A percentile compares a stretch with the other conserved stretches of the same genome.
phyloP scores from a whole-genome alignment of 2,329 filamentous ascomycete species.

The Trichoderma citrinoviride region DNA sequence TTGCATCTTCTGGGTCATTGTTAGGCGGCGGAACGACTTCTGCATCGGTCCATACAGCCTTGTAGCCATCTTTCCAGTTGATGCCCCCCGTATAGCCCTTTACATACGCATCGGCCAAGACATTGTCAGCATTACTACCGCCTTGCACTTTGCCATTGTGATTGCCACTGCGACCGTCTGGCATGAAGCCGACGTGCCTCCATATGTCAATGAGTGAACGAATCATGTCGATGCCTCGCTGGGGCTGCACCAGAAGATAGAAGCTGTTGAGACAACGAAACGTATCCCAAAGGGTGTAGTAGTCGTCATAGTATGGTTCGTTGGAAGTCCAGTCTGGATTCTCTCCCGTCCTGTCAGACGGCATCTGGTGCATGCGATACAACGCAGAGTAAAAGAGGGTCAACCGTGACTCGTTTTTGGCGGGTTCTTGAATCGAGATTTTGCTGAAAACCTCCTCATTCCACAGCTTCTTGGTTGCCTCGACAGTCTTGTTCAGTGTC shows the following conservation, averaged over 20 bases:
- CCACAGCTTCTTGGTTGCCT: conserved; percentile 44
- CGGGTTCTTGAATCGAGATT: conserved; percentile 37
- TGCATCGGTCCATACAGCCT: conserved; percentile 55
- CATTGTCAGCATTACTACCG: conserved; percentile 59
- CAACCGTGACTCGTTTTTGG: conserved; percentile 46
- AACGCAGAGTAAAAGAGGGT: conserved; percentile 56
- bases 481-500: conserved; percentile 40
- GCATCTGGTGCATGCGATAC: conserved; percentile 61
- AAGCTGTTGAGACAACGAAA: conserved; percentile 45
- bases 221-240: conserved; percentile 29
- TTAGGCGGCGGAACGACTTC: conserved; percentile 52
- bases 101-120: conserved; percentile 59
- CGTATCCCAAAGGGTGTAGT: conserved; percentile 56
- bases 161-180: conserved; percentile 54
- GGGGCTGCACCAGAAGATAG: conserved; percentile 17
- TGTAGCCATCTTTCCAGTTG: conserved; percentile 54
- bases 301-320: conserved; percentile 60
- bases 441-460: conserved; percentile 45
- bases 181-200: conserved; percentile 52
- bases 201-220: conserved; percentile 58
- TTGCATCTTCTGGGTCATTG: conserved; percentile 48
- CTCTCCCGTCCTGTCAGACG: conserved; percentile 58
- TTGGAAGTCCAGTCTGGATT: conserved; percentile 54
- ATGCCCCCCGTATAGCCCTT: conserved; percentile 47
- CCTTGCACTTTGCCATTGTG: conserved; percentile 58